Conservation (phyloP, 148 eudicot genomes). For the Camellia lanceoleosa region DNA sequence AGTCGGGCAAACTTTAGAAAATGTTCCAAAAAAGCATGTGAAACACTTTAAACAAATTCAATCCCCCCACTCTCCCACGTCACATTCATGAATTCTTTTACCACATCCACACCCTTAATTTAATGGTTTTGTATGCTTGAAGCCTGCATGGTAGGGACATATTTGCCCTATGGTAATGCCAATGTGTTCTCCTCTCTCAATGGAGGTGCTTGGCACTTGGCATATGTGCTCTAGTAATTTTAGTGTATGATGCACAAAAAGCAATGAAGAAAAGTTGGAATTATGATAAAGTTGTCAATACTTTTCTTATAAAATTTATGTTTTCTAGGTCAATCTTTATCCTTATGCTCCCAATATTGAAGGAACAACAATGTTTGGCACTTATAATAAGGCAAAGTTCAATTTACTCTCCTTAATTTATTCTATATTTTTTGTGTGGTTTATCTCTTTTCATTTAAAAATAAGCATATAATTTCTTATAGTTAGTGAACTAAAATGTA, state of each 20-base stretch:
- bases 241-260: neutral
- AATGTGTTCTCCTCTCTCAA: neutral
- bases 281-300: neutral
- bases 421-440: too few species aligned
- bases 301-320: neutral
- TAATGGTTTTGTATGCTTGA: neutral
- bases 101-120: neutral
- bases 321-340: slow-evolving; percentile 6
- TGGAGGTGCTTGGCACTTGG: neutral
- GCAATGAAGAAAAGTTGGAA: slow-evolving; percentile 11
- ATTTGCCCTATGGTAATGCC: neutral
- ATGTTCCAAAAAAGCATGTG: neutral
- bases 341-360: neutral
- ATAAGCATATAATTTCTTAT: too few species aligned
- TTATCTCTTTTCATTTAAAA: too few species aligned
- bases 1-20: neutral
- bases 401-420: too few species aligned
- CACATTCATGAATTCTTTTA: neutral
- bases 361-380: too few species aligned
- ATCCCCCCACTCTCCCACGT: neutral
- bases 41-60: neutral
- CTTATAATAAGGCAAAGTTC: too few species aligned
- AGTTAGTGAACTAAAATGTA: too few species aligned
- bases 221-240: neutral
- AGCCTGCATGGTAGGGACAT: slow-evolving; percentile 1